A percentile compares a stretch with the other conserved stretches of the same genome.
Conservation (phyloP, 495 filamentous ascomycete species). For the Neurospora africana region DNA sequence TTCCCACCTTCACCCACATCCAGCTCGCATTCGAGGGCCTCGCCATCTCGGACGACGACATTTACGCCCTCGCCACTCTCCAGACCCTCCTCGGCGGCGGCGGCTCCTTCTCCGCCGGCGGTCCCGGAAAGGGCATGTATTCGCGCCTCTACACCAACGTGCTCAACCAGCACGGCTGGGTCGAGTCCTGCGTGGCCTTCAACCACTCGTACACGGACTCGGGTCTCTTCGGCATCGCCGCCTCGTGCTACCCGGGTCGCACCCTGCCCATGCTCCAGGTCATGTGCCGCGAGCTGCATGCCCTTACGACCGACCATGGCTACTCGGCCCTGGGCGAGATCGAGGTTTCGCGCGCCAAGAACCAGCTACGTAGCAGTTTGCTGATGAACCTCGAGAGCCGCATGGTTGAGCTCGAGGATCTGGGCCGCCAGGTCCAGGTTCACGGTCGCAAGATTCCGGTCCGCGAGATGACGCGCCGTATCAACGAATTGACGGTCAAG, state of each 20-base stretch:
- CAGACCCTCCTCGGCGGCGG: conserved; percentile 94
- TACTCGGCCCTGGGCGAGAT: conserved; percentile 55
- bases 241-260: conserved; percentile 66
- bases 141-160: conserved; percentile 94
- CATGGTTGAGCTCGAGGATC: conserved; percentile 98
- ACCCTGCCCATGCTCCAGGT: conserved; percentile 77
- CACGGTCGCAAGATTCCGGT: conserved; percentile 86
- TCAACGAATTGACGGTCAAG: conserved; percentile 67
- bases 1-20: conserved; percentile 79
- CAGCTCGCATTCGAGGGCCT: conserved; percentile 94
- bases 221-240: conserved; percentile 87
- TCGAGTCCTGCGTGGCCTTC: conserved; percentile 89
- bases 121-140: conserved; percentile 98
- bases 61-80: conserved; percentile 93
- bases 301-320: conserved; percentile 62
- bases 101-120: conserved; percentile 94
- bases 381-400: conserved; percentile 97
- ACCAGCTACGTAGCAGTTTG: conserved; percentile 80
- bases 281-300: conserved; percentile 80
- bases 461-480: conserved; percentile 82
- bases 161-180: conserved; percentile 93
- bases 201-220: conserved; percentile 96
- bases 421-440: conserved; percentile 91
- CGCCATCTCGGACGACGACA: conserved; percentile 78
- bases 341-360: conserved; percentile 95